Evolutionary conservation across 2,329 filamentous ascomycete species (phyloP), one percentile per base, ranked within the genome.

Genomic region (Thielaviopsis musarum): DNA sequence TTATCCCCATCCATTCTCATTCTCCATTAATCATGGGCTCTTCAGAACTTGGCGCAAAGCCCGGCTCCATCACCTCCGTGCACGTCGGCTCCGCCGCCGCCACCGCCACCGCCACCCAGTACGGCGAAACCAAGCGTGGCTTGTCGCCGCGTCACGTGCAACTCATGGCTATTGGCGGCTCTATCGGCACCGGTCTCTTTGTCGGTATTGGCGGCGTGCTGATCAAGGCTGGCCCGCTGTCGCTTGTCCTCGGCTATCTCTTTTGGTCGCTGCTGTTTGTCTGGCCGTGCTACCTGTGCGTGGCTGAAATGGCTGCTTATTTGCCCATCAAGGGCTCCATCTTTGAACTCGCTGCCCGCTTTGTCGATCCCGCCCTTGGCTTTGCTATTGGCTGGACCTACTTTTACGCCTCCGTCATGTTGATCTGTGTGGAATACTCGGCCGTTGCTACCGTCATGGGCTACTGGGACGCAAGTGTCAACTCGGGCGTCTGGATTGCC

Each of bases 221-320:
- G 17, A 68, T 70, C 61, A 67, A 70, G 51, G 70, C 73, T 52
- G 73, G 73, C 26, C 73, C 73, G 7, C 67, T 75, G 56, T 74
- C 72, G 9, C 69, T 75, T 12, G 57, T 75, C 41, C 70, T 75
- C 41, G 73, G 73, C 15, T 75, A 75, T 65, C 64, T 72, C 55
- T 69, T 74, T 65, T 75, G 72, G 72, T 73, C 72, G 54, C 60
- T 72, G 48, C 68, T 71, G 63, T 75, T 71, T 67, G 69, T 74
- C 64, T 75, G 72, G 73, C 73, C 72, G 13, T 64, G 64, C 51
- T 64, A 74, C 68, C 64, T 75, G 62, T 73, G 70, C 63, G 72
- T 82, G 38, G 79, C 77, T 58, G 80, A 82, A 68, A 80, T 82
- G 76, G 75, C 74, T 58, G 74, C 78, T 6, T 80, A 78, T 62